These are phyloP conservation scores for Funneliformis geosporum DNA, from an alignment of 192 early-diverging fungal species.

Conservation along the genomic window DNA sequence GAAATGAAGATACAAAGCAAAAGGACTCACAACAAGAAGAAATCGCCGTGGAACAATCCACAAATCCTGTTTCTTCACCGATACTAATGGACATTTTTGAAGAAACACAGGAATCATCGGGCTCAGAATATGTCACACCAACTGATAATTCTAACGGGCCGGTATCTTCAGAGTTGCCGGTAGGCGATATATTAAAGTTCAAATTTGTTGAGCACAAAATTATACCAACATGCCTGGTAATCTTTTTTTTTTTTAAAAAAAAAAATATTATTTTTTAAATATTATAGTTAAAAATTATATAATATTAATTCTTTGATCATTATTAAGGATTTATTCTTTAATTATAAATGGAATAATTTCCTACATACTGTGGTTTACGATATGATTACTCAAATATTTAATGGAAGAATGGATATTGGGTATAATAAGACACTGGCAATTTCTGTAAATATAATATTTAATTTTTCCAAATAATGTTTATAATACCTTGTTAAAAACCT, in stretches of 20 bases:
- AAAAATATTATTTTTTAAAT: neutral
- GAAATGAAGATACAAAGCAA: neutral
- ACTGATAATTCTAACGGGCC: conserved; percentile 34
- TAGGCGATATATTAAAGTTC: conserved; percentile 74
- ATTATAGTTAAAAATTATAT: neutral
- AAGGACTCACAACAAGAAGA: neutral
- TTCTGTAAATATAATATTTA: conserved; percentile 20
- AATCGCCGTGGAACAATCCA: neutral
- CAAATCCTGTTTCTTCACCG: neutral
- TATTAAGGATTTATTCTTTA: conserved; percentile 81
- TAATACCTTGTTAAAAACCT: neutral
- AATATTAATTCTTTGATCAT: neutral
- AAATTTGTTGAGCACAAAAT: conserved; percentile 67
- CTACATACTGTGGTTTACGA: conserved; percentile 98
- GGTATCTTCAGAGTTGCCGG: conserved; percentile 45
- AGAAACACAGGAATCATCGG: conserved; percentile 10
- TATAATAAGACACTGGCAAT: conserved; percentile 32
- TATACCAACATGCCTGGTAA: conserved; percentile 58
- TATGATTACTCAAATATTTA: conserved; percentile 97
- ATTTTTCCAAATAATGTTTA: neutral
- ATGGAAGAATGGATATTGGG: conserved; percentile 75
- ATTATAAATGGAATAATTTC: conserved; percentile 98
- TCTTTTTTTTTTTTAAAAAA: neutral
- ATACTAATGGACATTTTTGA: conserved; percentile 19
- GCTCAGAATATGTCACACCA: conserved; percentile 31